A percentile compares a stretch with the other conserved stretches of the same genome.
phyloP scores from a whole-genome alignment of 495 filamentous ascomycete species.

The Penicillium simplicissimum region DNA sequence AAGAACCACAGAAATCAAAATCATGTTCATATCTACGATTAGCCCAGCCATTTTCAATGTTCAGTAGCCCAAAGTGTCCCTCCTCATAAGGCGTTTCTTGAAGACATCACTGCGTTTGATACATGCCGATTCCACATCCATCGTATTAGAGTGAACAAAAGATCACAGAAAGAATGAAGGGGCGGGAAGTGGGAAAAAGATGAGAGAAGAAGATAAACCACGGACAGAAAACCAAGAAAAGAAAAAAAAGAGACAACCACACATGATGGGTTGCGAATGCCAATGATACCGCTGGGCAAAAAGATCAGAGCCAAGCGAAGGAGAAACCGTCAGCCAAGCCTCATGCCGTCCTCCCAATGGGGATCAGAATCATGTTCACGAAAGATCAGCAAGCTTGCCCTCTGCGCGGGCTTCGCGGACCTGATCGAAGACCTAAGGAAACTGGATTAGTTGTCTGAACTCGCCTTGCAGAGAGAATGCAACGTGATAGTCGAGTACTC shows the following conservation, averaged over 20 bases:
- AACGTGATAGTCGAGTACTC: slow-evolving; percentile 19
- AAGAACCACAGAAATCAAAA: slow-evolving; percentile 6
- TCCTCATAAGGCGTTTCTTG: slow-evolving; percentile 25
- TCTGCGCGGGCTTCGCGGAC: slow-evolving; percentile 77
- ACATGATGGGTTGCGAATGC: slow-evolving; percentile 20
- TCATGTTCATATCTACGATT: slow-evolving; percentile 37
- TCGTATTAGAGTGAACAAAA: slow-evolving; percentile 52
- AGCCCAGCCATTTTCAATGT: slow-evolving; percentile 32
- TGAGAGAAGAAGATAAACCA: slow-evolving; percentile 11
- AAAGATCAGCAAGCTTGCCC: slow-evolving; percentile 58
- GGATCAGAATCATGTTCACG: slow-evolving; percentile 23
- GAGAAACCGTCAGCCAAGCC: background rate
- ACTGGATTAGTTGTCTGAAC: background rate
- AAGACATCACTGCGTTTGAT: slow-evolving; percentile 36
- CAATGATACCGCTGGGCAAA: slow-evolving; percentile 24
- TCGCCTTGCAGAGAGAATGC: slow-evolving; percentile 22
- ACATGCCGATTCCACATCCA: slow-evolving; percentile 42
- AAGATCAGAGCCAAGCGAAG: background rate
- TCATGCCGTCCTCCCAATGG: slow-evolving; percentile 21
- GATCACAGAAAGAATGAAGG: slow-evolving; percentile 44
- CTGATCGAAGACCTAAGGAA: slow-evolving; percentile 81
- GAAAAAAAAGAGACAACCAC: slow-evolving; percentile 13
- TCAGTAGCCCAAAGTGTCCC: slow-evolving; percentile 30
- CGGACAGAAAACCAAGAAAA: slow-evolving; percentile 9
- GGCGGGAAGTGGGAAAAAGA: slow-evolving; percentile 10